These are phyloP conservation scores for Halenospora varia DNA, from an alignment of 495 filamentous ascomycete genomes.

Conservation along the genomic window DNA sequence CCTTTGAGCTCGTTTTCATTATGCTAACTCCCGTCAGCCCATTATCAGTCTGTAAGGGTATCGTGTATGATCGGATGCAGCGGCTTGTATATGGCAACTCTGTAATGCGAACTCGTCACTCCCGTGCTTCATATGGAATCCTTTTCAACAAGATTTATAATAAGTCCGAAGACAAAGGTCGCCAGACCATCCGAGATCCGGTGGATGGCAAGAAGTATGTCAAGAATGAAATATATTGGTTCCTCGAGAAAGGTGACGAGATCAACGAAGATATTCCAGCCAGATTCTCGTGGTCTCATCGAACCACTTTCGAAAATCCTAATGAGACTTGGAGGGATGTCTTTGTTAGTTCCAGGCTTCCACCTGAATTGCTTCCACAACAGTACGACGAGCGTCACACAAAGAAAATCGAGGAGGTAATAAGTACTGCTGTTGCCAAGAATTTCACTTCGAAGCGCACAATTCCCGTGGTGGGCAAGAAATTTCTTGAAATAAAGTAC, in stretches of 20 bases:
- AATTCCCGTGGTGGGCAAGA: not conserved
- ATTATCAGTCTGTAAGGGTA: conserved; percentile 4
- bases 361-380: not conserved
- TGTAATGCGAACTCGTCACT: not conserved
- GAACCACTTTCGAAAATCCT: not conserved
- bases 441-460: too few species aligned
- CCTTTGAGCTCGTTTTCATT: not conserved
- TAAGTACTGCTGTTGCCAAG: too few species aligned
- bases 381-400: not conserved
- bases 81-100: not conserved
- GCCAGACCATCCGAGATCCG: not conserved
- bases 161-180: not conserved
- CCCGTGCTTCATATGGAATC: conserved; percentile 3
- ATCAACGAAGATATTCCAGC: not conserved
- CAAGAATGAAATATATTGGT: not conserved
- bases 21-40: not conserved
- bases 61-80: conserved; percentile 4
- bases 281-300: not conserved
- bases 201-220: conserved; percentile 3
- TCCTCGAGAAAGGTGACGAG: not conserved
- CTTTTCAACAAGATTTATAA: not conserved
- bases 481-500: not conserved
- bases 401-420: not conserved
- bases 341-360: not conserved
- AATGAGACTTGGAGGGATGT: not conserved